phyloP scores from a whole-genome alignment of 768 basidiomycete species.

The Mycena rebaudengoi region DNA sequence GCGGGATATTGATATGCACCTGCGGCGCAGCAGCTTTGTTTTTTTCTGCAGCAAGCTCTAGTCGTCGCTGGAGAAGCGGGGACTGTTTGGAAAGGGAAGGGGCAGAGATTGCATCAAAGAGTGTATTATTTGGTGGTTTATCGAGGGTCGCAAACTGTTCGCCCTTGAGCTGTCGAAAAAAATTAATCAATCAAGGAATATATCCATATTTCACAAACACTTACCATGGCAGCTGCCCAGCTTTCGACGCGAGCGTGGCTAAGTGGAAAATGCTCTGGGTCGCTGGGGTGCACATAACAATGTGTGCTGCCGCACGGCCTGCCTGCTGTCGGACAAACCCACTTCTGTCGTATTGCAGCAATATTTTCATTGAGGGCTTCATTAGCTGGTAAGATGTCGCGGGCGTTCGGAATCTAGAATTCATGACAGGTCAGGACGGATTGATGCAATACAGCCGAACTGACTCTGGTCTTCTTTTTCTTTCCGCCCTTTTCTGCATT shows the following conservation, averaged over 20 bases:
- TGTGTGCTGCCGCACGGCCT: constrained; percentile 17
- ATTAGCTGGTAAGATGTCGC: constrained; percentile 27
- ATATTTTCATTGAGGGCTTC: constrained; percentile 20
- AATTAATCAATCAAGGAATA: no score
- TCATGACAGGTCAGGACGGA: no score
- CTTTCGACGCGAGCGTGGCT: constrained; percentile 24
- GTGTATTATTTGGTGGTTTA: constrained; percentile 20
- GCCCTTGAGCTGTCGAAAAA: constrained; percentile 4
- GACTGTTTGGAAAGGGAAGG: constrained; percentile 19
- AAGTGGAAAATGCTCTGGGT: constrained; percentile 20
- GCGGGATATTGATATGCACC: background rate
- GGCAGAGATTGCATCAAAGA: constrained; percentile 22
- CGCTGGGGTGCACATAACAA: constrained; percentile 19
- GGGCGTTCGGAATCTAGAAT: background rate
- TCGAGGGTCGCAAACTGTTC: constrained; percentile 15
- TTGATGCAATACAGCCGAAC: no score
- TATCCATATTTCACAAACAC: no score
- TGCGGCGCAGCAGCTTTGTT: background rate
- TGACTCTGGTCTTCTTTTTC: no score
- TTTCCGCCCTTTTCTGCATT: no score
- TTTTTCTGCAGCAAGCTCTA: constrained; percentile 10
- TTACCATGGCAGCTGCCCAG: constrained; percentile 28
- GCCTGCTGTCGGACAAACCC: constrained; percentile 20
- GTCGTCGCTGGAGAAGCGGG: constrained; percentile 25
- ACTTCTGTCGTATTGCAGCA: constrained; percentile 8